These are phyloP conservation scores for Kodamaea restingae DNA, from an alignment of 805 yeast genomes.

Conservation along the genomic window DNA sequence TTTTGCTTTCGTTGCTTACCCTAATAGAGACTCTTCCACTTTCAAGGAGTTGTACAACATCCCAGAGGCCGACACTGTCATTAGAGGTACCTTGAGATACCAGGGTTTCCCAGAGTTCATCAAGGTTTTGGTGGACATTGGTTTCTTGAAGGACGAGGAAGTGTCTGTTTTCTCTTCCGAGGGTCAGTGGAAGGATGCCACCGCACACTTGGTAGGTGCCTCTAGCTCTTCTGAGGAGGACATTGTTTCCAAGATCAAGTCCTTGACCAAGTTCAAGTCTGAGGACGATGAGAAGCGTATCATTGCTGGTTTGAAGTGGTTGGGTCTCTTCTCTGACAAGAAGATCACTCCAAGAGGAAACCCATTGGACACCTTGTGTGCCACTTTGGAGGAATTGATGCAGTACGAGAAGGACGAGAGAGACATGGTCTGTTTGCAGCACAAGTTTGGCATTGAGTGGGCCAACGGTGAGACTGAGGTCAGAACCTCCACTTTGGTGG, in stretches of 20 bases:
- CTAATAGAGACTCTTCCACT: slow-evolving; percentile 95
- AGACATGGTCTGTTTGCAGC: slow-evolving; percentile 92
- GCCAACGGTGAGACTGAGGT: slow-evolving; percentile 86
- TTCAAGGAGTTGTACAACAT: slow-evolving; percentile 89
- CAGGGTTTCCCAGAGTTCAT: slow-evolving; percentile 99
- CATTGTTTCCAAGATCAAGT: slow-evolving; percentile 67
- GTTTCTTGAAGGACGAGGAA: slow-evolving; percentile 79
- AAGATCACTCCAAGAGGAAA: slow-evolving; percentile 84
- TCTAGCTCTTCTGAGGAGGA: slow-evolving; percentile 66
- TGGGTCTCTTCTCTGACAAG: slow-evolving; percentile 80
- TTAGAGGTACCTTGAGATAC: slow-evolving; percentile 96
- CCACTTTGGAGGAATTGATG: slow-evolving; percentile 92
- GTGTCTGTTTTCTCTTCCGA: slow-evolving; percentile 53
- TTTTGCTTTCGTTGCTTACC: slow-evolving; percentile 89
- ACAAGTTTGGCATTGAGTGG: slow-evolving; percentile 96
- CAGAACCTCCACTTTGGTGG: slow-evolving; percentile 93
- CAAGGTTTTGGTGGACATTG: slow-evolving; percentile 90
- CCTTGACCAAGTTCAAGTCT: slow-evolving; percentile 75
- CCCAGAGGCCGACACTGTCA: slow-evolving; percentile 95
- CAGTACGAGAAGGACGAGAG: slow-evolving; percentile 95
- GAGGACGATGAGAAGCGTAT: slow-evolving; percentile 83
- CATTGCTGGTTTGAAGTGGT: slow-evolving; percentile 86
- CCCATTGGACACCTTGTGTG: slow-evolving; percentile 94
- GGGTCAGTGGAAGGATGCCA: slow-evolving; percentile 85
- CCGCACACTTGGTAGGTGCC: slow-evolving; percentile 72